phyloP scores from a whole-genome alignment of 495 filamentous ascomycete species.

The Haplographium delicatum region DNA sequence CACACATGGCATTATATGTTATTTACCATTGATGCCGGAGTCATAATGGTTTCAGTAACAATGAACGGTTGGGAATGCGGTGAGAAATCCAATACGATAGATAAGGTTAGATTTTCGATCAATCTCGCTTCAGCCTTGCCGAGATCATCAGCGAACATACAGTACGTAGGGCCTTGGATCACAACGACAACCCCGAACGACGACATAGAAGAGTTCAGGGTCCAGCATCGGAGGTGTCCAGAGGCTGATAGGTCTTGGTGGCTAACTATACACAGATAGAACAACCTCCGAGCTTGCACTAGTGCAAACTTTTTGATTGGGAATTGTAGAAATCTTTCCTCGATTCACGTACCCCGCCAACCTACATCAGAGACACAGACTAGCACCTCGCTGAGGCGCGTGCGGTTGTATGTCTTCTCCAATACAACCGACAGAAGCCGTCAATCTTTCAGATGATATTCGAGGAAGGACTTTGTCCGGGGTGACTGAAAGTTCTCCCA shows the following conservation, averaged over 20 bases:
- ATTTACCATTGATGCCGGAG: neutral
- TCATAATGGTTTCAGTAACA: neutral
- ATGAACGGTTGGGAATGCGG: neutral
- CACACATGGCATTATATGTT: constrained; percentile 21
- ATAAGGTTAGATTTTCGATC: neutral
- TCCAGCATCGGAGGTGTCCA: no score
- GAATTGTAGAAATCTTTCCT: no score
- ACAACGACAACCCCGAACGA: no score
- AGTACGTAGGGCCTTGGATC: no score
- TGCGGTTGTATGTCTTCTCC: constrained; percentile 27
- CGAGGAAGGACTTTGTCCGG: neutral
- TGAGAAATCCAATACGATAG: neutral
- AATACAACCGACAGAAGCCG: constrained; percentile 16
- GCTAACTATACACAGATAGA: no score
- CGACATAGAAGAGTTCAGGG: no score
- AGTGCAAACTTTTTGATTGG: no score
- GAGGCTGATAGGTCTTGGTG: no score
- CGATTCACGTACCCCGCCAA: constrained; percentile 30
- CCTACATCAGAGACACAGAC: neutral
- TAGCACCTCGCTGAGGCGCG: constrained; percentile 21
- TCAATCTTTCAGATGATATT: constrained; percentile 16
- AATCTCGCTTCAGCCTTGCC: constrained; percentile 11
- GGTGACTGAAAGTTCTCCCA: neutral
- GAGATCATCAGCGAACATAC: neutral
- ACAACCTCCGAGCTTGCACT: no score